Conservation (phyloP, 2,329 filamentous ascomycete genomes). For the Claviceps cyperi region DNA sequence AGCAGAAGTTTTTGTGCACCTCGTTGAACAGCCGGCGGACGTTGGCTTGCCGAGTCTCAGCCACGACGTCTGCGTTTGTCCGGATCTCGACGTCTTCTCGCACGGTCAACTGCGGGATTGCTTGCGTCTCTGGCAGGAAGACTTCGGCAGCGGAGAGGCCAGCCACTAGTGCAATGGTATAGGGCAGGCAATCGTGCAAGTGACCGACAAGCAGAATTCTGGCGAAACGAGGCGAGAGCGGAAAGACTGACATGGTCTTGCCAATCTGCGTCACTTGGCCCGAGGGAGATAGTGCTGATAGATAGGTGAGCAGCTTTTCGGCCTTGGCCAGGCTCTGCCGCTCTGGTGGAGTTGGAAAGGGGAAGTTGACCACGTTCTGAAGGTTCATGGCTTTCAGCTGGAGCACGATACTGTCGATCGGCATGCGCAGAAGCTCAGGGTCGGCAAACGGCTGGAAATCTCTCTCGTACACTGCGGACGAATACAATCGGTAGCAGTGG, state of each 20-base stretch:
- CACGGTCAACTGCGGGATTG: slow-evolving; percentile 42
- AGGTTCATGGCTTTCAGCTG: slow-evolving; percentile 93
- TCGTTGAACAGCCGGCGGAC: slow-evolving; percentile 48
- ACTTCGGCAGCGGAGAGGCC: slow-evolving; percentile 78
- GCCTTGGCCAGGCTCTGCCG: slow-evolving; percentile 62
- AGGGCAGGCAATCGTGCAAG: slow-evolving; percentile 65
- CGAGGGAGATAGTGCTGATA: slow-evolving; percentile 60
- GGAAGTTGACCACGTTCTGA: slow-evolving; percentile 82
- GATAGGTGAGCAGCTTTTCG: slow-evolving; percentile 72
- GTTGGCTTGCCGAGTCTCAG: slow-evolving; percentile 54
- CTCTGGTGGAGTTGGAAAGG: slow-evolving; percentile 84
- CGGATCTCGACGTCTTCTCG: slow-evolving; percentile 34
- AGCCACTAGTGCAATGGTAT: slow-evolving; percentile 78
- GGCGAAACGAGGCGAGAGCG: slow-evolving; percentile 77
- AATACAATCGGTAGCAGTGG: slow-evolving; percentile 91
- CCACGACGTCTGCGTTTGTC: slow-evolving; percentile 53
- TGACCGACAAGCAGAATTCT: slow-evolving; percentile 85
- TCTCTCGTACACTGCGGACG: slow-evolving; percentile 81
- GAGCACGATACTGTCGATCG: slow-evolving; percentile 82
- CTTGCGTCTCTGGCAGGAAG: slow-evolving; percentile 70
- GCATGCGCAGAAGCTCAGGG: slow-evolving; percentile 80
- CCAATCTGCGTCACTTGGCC: slow-evolving; percentile 71
- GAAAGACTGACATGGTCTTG: slow-evolving; percentile 73
- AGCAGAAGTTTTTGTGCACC: slow-evolving; percentile 65
- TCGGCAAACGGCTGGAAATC: slow-evolving; percentile 77